Evolutionary conservation across 208 protist genomes (phyloP).

Genomic region (Leishmania braziliensis): DNA sequence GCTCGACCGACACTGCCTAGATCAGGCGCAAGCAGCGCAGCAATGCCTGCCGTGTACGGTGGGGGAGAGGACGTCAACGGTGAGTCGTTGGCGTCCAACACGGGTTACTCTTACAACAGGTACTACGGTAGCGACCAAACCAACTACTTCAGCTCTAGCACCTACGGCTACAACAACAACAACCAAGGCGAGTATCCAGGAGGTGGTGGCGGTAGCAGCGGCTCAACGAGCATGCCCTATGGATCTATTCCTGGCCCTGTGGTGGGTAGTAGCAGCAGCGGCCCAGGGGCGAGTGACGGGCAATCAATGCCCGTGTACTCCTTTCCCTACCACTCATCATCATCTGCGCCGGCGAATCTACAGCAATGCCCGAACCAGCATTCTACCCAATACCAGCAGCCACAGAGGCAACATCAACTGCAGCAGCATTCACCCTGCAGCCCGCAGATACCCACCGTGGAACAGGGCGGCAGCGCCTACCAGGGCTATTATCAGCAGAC

Average conservation of each 20-base stretch:
- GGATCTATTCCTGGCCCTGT: neutral
- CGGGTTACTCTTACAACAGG: neutral
- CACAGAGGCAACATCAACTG: neutral
- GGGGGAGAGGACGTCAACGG: conserved; percentile 1
- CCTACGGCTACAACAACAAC: conserved; percentile 8
- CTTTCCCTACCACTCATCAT: neutral
- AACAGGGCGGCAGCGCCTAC: conserved; percentile 18
- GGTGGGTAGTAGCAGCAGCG: conserved; percentile 4
- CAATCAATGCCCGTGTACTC: neutral
- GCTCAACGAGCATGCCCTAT: neutral
- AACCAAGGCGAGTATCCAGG: conserved; percentile 9
- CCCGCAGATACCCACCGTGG: neutral
- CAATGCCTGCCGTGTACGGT: neutral
- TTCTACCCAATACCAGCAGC: neutral
- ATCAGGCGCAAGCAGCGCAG: neutral
- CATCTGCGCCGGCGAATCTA: neutral
- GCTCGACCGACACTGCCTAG: neutral
- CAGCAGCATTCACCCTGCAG: conserved; percentile 3
- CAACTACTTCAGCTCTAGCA: neutral
- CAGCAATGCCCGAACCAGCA: neutral
- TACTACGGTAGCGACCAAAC: neutral
- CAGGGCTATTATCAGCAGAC: neutral
- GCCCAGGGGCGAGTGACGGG: neutral
- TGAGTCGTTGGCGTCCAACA: neutral
- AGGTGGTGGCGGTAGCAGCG: neutral